A percentile compares a stretch with the other conserved stretches of the same genome.
Evolutionary conservation across 176 grass and related monocot species (phyloP).

Genomic region (Juncus effusus): DNA sequence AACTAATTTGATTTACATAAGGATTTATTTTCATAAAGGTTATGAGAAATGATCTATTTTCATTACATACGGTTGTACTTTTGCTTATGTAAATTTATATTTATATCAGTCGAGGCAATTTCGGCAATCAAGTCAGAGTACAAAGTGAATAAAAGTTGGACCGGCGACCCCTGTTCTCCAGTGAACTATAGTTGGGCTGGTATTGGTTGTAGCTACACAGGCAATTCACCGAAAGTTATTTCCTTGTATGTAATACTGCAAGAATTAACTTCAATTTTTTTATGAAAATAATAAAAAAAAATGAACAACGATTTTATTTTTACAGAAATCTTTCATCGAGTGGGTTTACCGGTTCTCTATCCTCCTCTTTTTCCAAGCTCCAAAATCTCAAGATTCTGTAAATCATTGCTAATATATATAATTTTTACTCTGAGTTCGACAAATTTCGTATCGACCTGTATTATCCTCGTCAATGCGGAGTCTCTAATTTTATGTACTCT

Average conservation of each 20-base stretch:
- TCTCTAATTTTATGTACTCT: slow-evolving; percentile 1
- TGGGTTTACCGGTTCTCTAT: slow-evolving; percentile 12
- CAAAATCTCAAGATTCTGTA: slow-evolving; percentile 17
- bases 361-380: slow-evolving; percentile 13
- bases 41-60: too few species aligned
- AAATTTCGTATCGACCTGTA: too few species aligned
- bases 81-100: too few species aligned
- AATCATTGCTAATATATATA: neutral
- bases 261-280: too few species aligned
- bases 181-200: slow-evolving; percentile 9
- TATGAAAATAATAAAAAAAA: too few species aligned
- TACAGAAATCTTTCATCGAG: slow-evolving; percentile 6
- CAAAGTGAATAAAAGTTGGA: slow-evolving; percentile 20
- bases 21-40: too few species aligned
- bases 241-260: too few species aligned
- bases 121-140: slow-evolving; percentile 7
- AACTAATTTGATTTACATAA: too few species aligned
- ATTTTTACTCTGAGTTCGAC: neutral
- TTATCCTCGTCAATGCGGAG: too few species aligned
- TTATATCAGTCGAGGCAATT: slow-evolving; percentile 17
- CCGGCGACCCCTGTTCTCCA: slow-evolving; percentile 27
- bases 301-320: neutral
- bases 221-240: slow-evolving; percentile 6
- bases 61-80: too few species aligned
- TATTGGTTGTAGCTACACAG: neutral